These are phyloP conservation scores for Hypomyces perniciosus DNA, from an alignment of 2,329 filamentous ascomycete genomes.

Conservation along the genomic window DNA sequence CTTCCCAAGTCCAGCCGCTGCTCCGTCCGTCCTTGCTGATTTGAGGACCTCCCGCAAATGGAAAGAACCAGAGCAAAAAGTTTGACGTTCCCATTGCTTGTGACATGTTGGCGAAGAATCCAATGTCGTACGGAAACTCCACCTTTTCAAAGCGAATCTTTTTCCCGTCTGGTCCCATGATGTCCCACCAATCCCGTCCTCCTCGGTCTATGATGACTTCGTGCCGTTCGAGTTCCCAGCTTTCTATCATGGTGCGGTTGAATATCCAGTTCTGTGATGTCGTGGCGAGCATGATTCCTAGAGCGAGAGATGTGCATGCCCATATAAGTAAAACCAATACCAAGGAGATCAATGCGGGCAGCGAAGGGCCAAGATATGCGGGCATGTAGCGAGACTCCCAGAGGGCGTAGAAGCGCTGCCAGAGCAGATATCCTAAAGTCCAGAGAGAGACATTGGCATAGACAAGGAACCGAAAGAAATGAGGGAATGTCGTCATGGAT, in stretches of 20 bases:
- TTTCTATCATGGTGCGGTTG: constrained; percentile 77
- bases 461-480: constrained; percentile 73
- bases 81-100: constrained; percentile 70
- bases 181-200: constrained; percentile 39
- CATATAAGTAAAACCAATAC: constrained; percentile 54
- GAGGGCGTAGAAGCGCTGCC: constrained; percentile 49
- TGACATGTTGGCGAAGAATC: constrained; percentile 65
- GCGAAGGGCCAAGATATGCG: constrained; percentile 65
- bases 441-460: constrained; percentile 63
- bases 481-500: constrained; percentile 72
- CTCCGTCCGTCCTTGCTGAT: constrained; percentile 35
- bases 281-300: constrained; percentile 60
- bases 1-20: constrained; percentile 57
- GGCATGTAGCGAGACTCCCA: constrained; percentile 64
- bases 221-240: constrained; percentile 65
- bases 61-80: constrained; percentile 61
- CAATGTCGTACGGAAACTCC: constrained; percentile 79
- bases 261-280: constrained; percentile 55
- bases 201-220: constrained; percentile 48
- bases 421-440: constrained; percentile 55
- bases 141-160: constrained; percentile 52
- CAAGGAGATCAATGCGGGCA: constrained; percentile 53
- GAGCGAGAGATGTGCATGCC: constrained; percentile 52
- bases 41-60: constrained; percentile 50
- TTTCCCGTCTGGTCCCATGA: constrained; percentile 29